These are phyloP conservation scores for Chaetoceros muelleri DNA, from an alignment of 108 stramenopile species.

Conservation along the genomic window DNA sequence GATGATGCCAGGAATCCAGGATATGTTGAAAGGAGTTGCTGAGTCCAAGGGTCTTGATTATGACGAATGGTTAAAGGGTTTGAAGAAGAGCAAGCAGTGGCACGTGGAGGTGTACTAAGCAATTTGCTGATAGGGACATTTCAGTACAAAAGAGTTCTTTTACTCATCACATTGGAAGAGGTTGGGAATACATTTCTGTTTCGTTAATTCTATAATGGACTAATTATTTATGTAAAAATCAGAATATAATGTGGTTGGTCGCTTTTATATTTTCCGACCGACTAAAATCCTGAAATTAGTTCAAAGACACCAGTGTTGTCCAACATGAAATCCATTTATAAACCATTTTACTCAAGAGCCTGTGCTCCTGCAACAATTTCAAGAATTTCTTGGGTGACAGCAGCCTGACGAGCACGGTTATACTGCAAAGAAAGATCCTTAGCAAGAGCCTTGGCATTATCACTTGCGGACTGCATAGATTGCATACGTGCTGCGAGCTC, in stretches of 20 bases:
- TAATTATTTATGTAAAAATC: no score
- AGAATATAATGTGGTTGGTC: no score
- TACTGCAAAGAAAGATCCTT: conserved; percentile 72
- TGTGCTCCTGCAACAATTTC: conserved; percentile 92
- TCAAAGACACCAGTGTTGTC: no score
- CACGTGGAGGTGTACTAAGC: conserved; percentile 84
- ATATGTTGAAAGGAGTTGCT: conserved; percentile 85
- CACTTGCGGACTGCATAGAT: conserved; percentile 93
- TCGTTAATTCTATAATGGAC: no score
- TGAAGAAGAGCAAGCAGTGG: conserved; percentile 88
- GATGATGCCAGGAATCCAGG: conserved; percentile 96
- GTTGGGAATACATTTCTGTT: no score
- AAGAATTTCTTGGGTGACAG: conserved; percentile 90
- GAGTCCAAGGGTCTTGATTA: conserved; percentile 77
- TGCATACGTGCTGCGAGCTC: conserved; percentile 96
- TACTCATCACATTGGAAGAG: no score
- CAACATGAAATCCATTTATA: no score
- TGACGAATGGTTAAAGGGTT: conserved; percentile 72
- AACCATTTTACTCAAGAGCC: conserved; percentile 53
- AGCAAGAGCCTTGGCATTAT: conserved; percentile 85
- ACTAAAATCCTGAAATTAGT: no score
- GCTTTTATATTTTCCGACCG: no score
- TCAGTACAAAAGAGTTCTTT: no score
- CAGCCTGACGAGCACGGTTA: conserved; percentile 94
- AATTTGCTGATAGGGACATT: no score